These are phyloP conservation scores for Telopea speciosissima DNA, from an alignment of 177 flowering plant species.

Conservation along the genomic window DNA sequence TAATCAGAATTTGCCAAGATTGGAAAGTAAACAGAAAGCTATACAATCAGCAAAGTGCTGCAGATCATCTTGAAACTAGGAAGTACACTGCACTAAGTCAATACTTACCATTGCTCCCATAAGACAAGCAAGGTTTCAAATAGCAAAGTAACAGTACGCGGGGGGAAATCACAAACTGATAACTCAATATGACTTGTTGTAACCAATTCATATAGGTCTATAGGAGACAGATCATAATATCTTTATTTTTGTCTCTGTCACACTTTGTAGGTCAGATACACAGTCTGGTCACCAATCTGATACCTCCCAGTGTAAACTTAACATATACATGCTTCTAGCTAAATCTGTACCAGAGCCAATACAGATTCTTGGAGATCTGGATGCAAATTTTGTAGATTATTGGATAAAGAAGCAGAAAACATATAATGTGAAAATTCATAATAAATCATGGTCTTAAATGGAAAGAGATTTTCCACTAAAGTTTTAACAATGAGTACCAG, in stretches of 20 bases:
- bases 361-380: not conserved
- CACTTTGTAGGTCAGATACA: not conserved
- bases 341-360: not conserved
- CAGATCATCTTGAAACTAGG: not conserved
- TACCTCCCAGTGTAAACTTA: not conserved
- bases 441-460: not conserved
- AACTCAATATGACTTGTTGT: not conserved
- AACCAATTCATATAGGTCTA: not conserved
- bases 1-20: not conserved
- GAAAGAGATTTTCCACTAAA: conserved; percentile 1
- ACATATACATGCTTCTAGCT: not conserved
- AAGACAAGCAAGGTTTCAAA: not conserved
- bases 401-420: not conserved
- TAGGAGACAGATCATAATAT: not conserved
- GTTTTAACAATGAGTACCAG: not conserved
- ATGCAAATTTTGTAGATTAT: not conserved
- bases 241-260: not conserved
- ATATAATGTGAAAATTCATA: not conserved
- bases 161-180: no score
- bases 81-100: no score
- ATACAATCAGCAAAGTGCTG: not conserved
- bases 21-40: not conserved
- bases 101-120: not conserved
- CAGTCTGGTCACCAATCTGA: not conserved
- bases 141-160: not conserved